Percentiles rank a stretch among this genome's conserved stretches.
phyloP scores from a whole-genome alignment of 192 early-diverging fungal species.

The Coemansia sp. region DNA sequence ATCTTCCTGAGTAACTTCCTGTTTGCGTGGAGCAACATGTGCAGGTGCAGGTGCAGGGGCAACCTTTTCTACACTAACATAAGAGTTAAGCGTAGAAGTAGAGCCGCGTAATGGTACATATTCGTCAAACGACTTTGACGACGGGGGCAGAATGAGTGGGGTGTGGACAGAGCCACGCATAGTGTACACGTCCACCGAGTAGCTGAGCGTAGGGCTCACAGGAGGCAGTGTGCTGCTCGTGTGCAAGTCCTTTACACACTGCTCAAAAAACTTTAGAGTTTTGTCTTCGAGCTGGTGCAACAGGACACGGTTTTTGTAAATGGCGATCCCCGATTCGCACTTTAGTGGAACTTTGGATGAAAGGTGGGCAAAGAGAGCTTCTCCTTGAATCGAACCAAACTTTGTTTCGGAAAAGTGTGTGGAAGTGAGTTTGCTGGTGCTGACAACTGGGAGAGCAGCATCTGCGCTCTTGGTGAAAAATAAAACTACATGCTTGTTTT shows the following conservation, averaged over 20 bases:
- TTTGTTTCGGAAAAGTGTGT: not conserved
- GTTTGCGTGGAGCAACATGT: not conserved
- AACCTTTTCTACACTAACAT: not conserved
- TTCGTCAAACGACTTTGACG: not conserved
- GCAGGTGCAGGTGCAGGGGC: not conserved
- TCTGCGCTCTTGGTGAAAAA: slow-evolving; percentile 1
- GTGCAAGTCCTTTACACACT: slow-evolving; percentile 1
- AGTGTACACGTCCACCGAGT: not conserved
- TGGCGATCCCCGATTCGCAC: not conserved
- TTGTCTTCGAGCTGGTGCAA: not conserved
- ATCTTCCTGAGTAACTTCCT: not conserved
- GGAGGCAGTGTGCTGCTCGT: not conserved
- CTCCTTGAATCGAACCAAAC: not conserved
- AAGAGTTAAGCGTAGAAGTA: not conserved
- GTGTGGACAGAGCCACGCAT: not conserved
- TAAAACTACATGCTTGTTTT: not conserved
- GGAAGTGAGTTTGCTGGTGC: not conserved
- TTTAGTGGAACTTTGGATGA: not conserved
- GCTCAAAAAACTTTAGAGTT: not conserved
- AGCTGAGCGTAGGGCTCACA: not conserved
- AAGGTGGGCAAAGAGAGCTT: not conserved
- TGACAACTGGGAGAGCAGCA: not conserved
- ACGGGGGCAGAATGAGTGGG: not conserved
- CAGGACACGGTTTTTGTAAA: not conserved
- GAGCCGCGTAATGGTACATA: not conserved